Evolutionary conservation across 2,329 filamentous ascomycete genomes (phyloP).

Genomic region (Xylaria sp.): DNA sequence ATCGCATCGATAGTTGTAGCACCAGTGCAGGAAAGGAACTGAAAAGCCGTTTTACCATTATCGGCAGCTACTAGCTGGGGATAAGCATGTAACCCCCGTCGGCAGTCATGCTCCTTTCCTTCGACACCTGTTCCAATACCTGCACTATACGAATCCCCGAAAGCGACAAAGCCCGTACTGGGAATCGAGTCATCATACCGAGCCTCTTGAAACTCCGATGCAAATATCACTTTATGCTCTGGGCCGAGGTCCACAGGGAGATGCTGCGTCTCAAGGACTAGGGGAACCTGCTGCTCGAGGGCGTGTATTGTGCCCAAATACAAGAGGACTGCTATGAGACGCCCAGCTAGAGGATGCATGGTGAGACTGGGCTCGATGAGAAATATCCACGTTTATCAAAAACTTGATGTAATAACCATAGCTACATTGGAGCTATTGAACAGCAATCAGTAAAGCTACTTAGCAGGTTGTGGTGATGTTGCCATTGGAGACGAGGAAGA

Average conservation of each 20-base stretch:
- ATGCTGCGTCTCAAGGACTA: slow-evolving; percentile 27
- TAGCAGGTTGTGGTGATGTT: background rate
- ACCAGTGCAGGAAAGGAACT: slow-evolving; percentile 55
- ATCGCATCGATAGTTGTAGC: slow-evolving; percentile 50
- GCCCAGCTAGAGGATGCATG: slow-evolving; percentile 26
- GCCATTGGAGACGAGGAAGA: background rate
- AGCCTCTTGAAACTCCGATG: background rate
- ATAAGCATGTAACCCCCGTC: slow-evolving; percentile 50
- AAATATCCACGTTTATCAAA: background rate
- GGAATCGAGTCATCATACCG: background rate
- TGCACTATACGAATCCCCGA: slow-evolving; percentile 55
- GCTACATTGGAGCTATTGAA: background rate
- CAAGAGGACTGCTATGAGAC: background rate
- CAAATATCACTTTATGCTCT: slow-evolving; percentile 3
- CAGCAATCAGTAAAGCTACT: background rate
- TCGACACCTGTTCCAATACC: slow-evolving; percentile 54
- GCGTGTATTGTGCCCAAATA: background rate
- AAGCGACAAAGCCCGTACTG: slow-evolving; percentile 46
- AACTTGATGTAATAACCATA: background rate
- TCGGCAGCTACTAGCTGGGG: slow-evolving; percentile 49
- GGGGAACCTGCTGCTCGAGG: slow-evolving; percentile 8
- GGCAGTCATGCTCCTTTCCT: slow-evolving; percentile 49
- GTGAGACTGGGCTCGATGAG: slow-evolving; percentile 21
- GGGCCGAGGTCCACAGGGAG: slow-evolving; percentile 14
- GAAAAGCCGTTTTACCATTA: slow-evolving; percentile 43